These are phyloP conservation scores for Chalciporus sp. DNA, from an alignment of 1,284 basidiomycete species.

Conservation along the genomic window DNA sequence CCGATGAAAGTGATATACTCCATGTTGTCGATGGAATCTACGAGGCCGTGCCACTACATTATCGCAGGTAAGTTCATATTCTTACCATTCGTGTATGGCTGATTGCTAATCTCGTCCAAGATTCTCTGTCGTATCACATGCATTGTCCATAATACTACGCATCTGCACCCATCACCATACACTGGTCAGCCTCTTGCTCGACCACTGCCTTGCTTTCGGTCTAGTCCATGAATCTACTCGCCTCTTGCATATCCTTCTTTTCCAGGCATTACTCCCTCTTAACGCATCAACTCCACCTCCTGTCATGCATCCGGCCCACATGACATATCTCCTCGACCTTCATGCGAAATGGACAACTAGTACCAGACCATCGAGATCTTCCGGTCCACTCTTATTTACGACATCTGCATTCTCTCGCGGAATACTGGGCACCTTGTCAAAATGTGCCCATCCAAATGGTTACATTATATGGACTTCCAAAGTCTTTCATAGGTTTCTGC, in stretches of 20 bases:
- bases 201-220: conserved; percentile 44
- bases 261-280: conserved; percentile 34
- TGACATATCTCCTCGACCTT: conserved; percentile 42
- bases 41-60: conserved; percentile 48
- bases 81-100: neutral
- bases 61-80: conserved; percentile 44
- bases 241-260: conserved; percentile 43
- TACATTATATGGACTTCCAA: conserved; percentile 41
- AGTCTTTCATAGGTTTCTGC: conserved; percentile 38
- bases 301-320: conserved; percentile 46
- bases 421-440: conserved; percentile 19
- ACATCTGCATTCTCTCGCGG: conserved; percentile 31
- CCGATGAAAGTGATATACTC: conserved; percentile 33
- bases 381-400: conserved; percentile 22
- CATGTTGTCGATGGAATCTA: conserved; percentile 46
- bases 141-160: conserved; percentile 47
- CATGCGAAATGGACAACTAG: conserved; percentile 34
- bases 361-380: conserved; percentile 5
- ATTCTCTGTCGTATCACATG: conserved; percentile 51
- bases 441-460: conserved; percentile 6
- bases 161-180: conserved; percentile 48
- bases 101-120: conserved; percentile 32
- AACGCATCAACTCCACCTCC: conserved; percentile 23
- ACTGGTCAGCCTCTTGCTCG: conserved; percentile 49
- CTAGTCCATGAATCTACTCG: conserved; percentile 45